Evolutionary conservation across 2,329 filamentous ascomycete genomes (phyloP).

Genomic region (Ascochyta clinopodiicola): DNA sequence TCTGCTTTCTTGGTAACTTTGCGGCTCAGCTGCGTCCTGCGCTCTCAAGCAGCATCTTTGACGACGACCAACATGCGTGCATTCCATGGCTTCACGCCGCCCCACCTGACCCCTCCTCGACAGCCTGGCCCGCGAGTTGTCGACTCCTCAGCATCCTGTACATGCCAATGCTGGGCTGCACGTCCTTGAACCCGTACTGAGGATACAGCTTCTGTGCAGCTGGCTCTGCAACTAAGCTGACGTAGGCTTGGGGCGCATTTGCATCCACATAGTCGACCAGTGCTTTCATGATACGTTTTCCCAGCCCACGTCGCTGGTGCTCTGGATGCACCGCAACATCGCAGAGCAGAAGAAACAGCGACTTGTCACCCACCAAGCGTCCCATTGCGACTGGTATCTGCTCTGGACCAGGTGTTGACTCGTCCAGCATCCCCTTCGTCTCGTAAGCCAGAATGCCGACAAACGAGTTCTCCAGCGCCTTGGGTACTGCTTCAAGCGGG

Average conservation of each 20-base stretch:
- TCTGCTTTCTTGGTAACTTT: too few relatives aligned
- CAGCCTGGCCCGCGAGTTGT: slow-evolving; percentile 23
- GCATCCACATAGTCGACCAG: slow-evolving; percentile 52
- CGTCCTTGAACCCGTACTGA: slow-evolving; percentile 56
- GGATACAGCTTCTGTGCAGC: slow-evolving; percentile 55
- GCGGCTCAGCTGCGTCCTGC: background rate
- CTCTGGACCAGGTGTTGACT: slow-evolving; percentile 22
- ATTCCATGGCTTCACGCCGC: slow-evolving; percentile 2
- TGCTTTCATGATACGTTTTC: slow-evolving; percentile 53
- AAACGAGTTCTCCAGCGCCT: slow-evolving; percentile 36
- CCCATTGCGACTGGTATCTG: slow-evolving; percentile 57
- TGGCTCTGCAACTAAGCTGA: slow-evolving; percentile 56
- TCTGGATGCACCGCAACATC: slow-evolving; percentile 60
- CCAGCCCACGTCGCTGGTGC: slow-evolving; percentile 58
- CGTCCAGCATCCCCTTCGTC: slow-evolving; percentile 30
- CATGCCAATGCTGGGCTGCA: slow-evolving; percentile 41
- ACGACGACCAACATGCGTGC: background rate
- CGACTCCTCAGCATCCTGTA: slow-evolving; percentile 30
- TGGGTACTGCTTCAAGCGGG: slow-evolving; percentile 34
- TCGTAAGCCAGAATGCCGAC: slow-evolving; percentile 36
- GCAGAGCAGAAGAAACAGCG: slow-evolving; percentile 59
- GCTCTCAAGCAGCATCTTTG: background rate
- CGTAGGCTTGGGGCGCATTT: slow-evolving; percentile 52
- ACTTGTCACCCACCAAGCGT: slow-evolving; percentile 59
- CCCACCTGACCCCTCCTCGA: slow-evolving; percentile 3